These are phyloP conservation scores for Houttuynia cordata DNA, from an alignment of 164 flowering plant species.

Conservation along the genomic window DNA sequence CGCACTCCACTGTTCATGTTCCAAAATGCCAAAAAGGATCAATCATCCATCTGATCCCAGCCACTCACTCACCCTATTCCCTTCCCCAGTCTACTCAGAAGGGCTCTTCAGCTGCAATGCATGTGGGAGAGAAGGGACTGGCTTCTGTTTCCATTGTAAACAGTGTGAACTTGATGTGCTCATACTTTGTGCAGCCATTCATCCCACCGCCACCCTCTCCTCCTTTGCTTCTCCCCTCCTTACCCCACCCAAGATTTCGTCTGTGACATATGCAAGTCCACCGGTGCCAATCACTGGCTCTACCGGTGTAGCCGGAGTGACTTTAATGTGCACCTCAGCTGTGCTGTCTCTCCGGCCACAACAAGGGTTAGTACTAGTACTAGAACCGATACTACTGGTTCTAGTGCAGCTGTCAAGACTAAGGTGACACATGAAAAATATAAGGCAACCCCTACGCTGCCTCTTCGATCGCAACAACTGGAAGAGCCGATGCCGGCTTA, in stretches of 20 bases:
- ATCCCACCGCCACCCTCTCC: slow-evolving; percentile 24
- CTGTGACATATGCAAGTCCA: slow-evolving; percentile 22
- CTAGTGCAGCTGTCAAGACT: no score
- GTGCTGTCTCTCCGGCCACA: slow-evolving; percentile 10
- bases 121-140: slow-evolving; percentile 23
- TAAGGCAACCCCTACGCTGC: background rate
- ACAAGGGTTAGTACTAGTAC: no score
- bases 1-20: slow-evolving; percentile 17
- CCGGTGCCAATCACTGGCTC: slow-evolving; percentile 23
- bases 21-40: slow-evolving; percentile 9
- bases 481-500: no score
- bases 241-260: slow-evolving; percentile 14
- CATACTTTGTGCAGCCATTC: slow-evolving; percentile 22
- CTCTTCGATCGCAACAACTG: no score
- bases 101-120: slow-evolving; percentile 32
- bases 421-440: no score
- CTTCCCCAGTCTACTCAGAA: slow-evolving; percentile 22
- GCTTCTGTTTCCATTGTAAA: slow-evolving; percentile 33
- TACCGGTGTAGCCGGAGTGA: slow-evolving; percentile 26
- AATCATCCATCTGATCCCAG: slow-evolving; percentile 20
- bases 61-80: slow-evolving; percentile 21
- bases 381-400: no score
- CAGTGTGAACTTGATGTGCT: slow-evolving; percentile 25
- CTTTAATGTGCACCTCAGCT: slow-evolving; percentile 27
- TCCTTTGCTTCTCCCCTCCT: slow-evolving; percentile 23